Conservation (phyloP, 2,329 filamentous ascomycete species). For the Arachnopeziza araneosa region DNA sequence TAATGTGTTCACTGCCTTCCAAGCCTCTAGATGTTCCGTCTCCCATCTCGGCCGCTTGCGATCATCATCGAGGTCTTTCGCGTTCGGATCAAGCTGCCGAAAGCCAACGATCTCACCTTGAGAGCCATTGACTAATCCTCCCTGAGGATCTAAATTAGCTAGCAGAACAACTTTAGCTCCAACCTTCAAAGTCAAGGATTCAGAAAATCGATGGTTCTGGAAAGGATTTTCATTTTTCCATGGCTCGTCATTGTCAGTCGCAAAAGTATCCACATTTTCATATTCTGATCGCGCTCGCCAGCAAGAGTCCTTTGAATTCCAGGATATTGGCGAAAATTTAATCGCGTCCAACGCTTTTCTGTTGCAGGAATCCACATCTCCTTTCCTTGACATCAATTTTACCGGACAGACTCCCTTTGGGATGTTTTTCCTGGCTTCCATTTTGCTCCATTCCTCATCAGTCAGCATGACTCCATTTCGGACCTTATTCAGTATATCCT, state of each 20-base stretch:
- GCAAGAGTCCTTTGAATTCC: constrained; percentile 6
- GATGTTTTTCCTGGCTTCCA: constrained; percentile 14
- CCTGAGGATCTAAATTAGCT: constrained; percentile 12
- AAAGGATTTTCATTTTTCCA: constrained; percentile 13
- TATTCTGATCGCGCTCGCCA: neutral
- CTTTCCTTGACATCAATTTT: constrained; percentile 20
- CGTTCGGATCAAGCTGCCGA: neutral
- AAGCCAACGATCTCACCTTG: constrained; percentile 25
- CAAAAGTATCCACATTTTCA: constrained; percentile 6
- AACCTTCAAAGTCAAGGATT: constrained; percentile 17
- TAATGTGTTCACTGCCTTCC: neutral
- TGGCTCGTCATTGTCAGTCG: neutral
- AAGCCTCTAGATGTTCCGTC: neutral
- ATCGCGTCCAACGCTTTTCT: constrained; percentile 1
- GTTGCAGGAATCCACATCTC: constrained; percentile 17
- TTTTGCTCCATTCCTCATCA: constrained; percentile 19
- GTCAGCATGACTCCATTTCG: constrained; percentile 16
- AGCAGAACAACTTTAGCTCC: constrained; percentile 27
- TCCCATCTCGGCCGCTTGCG: neutral
- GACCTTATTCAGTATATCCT: constrained; percentile 25
- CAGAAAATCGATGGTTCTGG: constrained; percentile 17
- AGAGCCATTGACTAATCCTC: constrained; percentile 26
- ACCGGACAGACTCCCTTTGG: constrained; percentile 15
- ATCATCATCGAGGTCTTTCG: neutral
- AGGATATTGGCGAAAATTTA: constrained; percentile 4